A percentile compares a stretch with the other conserved stretches of the same genome.
These are phyloP conservation scores for Strobilomyces echinocephalus DNA, from an alignment of 768 basidiomycete species.

Conservation along the genomic window DNA sequence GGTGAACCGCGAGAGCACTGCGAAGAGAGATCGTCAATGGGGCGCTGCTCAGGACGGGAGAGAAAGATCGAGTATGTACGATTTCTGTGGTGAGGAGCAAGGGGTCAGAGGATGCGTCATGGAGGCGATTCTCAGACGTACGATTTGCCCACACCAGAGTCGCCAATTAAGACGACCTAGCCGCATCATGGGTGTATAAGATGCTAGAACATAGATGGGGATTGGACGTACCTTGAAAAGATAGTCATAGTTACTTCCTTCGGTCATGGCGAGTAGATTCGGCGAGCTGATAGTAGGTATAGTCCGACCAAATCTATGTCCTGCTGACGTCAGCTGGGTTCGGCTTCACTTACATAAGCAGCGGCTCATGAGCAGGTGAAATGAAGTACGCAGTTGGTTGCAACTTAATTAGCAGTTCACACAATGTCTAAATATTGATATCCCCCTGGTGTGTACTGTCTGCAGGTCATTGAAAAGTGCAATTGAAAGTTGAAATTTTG, in stretches of 20 bases:
- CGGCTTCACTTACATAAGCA: no score
- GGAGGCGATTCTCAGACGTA: slow-evolving; percentile 43
- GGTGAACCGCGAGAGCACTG: slow-evolving; percentile 99
- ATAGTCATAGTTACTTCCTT: slow-evolving; percentile 96
- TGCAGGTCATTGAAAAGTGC: no score
- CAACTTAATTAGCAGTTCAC: no score
- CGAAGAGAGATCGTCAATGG: not conserved
- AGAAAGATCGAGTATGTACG: slow-evolving; percentile 22
- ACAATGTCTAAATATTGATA: no score
- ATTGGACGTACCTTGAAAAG: slow-evolving; percentile 80
- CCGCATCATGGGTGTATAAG: not conserved
- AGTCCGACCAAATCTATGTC: no score
- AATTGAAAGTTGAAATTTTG: no score
- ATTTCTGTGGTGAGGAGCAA: slow-evolving; percentile 25
- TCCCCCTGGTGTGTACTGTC: no score
- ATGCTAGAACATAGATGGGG: not conserved
- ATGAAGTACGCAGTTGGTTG: no score
- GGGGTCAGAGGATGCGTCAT: not conserved
- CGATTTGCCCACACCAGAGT: slow-evolving; percentile 99
- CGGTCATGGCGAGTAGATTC: slow-evolving; percentile 55
- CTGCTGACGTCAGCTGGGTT: no score
- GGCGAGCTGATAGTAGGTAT: no score
- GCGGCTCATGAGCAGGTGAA: no score
- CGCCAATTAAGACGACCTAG: slow-evolving; percentile 97
- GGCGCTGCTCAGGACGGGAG: not conserved